Evolutionary conservation across 2,329 filamentous ascomycete species (phyloP).

Genomic region (Aspergillaceae sp.): DNA sequence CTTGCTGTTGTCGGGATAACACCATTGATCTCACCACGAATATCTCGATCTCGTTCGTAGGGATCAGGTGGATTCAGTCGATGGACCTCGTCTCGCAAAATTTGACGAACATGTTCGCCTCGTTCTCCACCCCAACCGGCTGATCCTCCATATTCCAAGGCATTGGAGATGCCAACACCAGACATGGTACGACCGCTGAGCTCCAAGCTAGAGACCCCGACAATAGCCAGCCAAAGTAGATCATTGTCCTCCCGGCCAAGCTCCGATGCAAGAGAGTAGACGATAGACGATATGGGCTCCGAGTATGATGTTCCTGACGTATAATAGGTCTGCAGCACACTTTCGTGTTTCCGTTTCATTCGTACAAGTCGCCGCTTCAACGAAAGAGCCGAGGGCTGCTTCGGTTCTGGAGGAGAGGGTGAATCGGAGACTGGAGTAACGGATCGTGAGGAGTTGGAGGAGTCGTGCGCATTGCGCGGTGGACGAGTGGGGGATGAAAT

Average conservation of each 20-base stretch:
- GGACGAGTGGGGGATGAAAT: conserved; percentile 34
- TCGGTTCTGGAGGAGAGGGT: conserved; percentile 36
- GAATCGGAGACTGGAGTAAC: conserved; percentile 36
- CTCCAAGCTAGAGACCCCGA: conserved; percentile 90
- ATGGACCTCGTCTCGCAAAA: conserved; percentile 86
- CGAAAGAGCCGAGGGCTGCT: conserved; percentile 59
- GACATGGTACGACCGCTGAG: conserved; percentile 79
- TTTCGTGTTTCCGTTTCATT: conserved; percentile 68
- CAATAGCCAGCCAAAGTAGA: conserved; percentile 86
- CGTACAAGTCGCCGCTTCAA: conserved; percentile 66
- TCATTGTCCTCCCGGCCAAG: conserved; percentile 95
- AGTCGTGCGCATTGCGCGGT: conserved; percentile 31
- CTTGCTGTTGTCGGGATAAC: conserved; percentile 81
- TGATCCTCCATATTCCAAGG: conserved; percentile 45
- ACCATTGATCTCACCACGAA: conserved; percentile 60
- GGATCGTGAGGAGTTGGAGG: conserved; percentile 39
- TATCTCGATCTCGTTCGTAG: conserved; percentile 50
- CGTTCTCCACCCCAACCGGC: conserved; percentile 74
- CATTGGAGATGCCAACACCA: conserved; percentile 58
- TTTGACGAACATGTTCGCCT: conserved; percentile 72
- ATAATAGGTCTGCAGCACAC: conserved; percentile 73
- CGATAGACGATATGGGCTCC: conserved; percentile 86
- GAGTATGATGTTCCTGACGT: conserved; percentile 80
- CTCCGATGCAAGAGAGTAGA: conserved; percentile 91
- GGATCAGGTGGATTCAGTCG: conserved; percentile 75